phyloP scores from a whole-genome alignment of 2,329 filamentous ascomycete genomes.

The Xenoacremonium recifei region DNA sequence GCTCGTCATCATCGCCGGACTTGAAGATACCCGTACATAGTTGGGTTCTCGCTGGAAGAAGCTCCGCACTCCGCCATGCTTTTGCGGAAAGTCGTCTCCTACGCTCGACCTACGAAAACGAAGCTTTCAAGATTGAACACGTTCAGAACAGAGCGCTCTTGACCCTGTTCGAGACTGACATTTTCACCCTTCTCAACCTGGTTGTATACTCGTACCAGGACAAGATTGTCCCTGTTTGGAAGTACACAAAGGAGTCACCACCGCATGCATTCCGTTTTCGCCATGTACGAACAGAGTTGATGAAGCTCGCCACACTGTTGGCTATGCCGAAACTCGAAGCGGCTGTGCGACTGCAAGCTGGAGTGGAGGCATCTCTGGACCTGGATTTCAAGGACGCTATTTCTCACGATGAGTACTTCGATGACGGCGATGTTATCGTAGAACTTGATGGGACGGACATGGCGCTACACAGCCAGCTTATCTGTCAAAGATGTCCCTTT shows the following conservation, averaged over 20 bases:
- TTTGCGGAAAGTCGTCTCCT: constrained; percentile 54
- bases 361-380: constrained; percentile 62
- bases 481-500: constrained; percentile 87
- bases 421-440: constrained; percentile 75
- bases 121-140: constrained; percentile 33
- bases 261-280: constrained; percentile 71
- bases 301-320: constrained; percentile 75
- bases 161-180: constrained; percentile 67
- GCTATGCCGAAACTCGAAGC: constrained; percentile 71
- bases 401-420: constrained; percentile 67
- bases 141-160: constrained; percentile 54
- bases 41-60: constrained; percentile 76
- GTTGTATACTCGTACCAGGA: constrained; percentile 82
- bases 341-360: constrained; percentile 72
- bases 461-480: constrained; percentile 71
- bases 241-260: constrained; percentile 66
- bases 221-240: constrained; percentile 80
- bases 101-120: constrained; percentile 18
- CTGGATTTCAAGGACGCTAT: constrained; percentile 70
- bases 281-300: constrained; percentile 79
- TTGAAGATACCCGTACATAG: constrained; percentile 77
- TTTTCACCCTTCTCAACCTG: constrained; percentile 77
- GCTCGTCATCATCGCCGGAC: constrained; percentile 62
- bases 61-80: constrained; percentile 62
- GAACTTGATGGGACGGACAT: constrained; percentile 75